Evolutionary conservation across 1,139 yeast species (phyloP).

Genomic region (Nakaseomyces kungkrabaensis): DNA sequence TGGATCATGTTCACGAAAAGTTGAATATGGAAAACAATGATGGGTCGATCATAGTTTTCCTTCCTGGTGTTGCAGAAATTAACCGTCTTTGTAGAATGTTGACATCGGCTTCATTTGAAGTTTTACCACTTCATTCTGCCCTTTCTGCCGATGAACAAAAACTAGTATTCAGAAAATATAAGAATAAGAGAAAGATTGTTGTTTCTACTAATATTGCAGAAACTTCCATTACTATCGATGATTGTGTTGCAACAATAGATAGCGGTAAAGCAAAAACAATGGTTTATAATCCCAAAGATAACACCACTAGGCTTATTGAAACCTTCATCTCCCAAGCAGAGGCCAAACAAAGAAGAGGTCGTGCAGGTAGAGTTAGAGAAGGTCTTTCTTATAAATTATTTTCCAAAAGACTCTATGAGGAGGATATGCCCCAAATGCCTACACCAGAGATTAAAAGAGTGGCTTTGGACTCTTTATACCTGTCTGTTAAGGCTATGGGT

Average conservation of each 20-base stretch:
- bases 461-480: constrained; percentile 69
- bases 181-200: constrained; percentile 61
- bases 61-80: constrained; percentile 90
- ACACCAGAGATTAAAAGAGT: constrained; percentile 83
- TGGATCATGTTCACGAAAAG: constrained; percentile 41
- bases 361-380: constrained; percentile 90
- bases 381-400: constrained; percentile 80
- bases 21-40: constrained; percentile 34
- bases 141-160: constrained; percentile 75
- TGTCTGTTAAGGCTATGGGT: constrained; percentile 85
- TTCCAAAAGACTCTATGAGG: constrained; percentile 48
- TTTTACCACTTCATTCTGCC: constrained; percentile 81
- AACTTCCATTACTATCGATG: constrained; percentile 86
- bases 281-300: constrained; percentile 54
- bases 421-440: constrained; percentile 58
- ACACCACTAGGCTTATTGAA: constrained; percentile 66
- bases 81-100: constrained; percentile 41
- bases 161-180: constrained; percentile 54
- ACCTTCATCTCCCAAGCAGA: constrained; percentile 89
- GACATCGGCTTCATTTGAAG: constrained; percentile 26
- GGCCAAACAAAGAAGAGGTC: constrained; percentile 86
- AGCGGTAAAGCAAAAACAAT: constrained; percentile 77
- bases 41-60: constrained; percentile 75
- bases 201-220: constrained; percentile 85
- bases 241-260: constrained; percentile 86